Base-by-base conservation (phyloP, 306 rosid genomes). In the Ceratonia siliqua region DNA sequence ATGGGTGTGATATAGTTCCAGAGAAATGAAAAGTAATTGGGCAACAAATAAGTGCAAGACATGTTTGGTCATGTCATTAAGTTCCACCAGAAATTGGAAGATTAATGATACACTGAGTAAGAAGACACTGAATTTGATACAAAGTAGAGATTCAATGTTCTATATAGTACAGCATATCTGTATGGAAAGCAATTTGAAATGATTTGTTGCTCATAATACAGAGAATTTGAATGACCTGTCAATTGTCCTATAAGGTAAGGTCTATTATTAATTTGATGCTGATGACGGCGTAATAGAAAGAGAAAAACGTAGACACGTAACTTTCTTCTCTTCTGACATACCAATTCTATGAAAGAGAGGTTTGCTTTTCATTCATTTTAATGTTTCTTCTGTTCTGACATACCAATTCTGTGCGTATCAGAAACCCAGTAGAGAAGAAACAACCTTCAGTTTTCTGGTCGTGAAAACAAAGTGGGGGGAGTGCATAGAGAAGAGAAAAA, bases 381-480 rank as follows among this genome's bases (percentile, higher is more conserved):
- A n/a, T n/a, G n/a, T n/a, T n/a, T n/a, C n/a, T n/a, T n/a, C n/a
- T n/a, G n/a, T n/a, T n/a, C n/a, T n/a, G n/a, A n/a, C n/a, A n/a
- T n/a, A n/a, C n/a, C n/a, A n/a, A n/a, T n/a, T 78, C 77, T 75
- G 43, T 78, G 25, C 5, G 5, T 52, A 49, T 21, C 11, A 78
- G 87, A 58, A 79, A 84, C 79, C 84, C 69, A 41, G 27, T 53
- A 66, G 75, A 67, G 82, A 85, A 88, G 87, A 77, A 79, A 81
- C 75, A 79, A 83, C 54, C 81, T 54, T 59, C 27, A 43, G 42
- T 27, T n/a, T n/a, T n/a, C n/a, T n/a, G n/a, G n/a, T n/a, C n/a
- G n/a, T n/a, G n/a, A n/a, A 72, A 72, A 33, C 46, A n/a, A 8
- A 22, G 64, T 30, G 13, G 35, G 27, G 28, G 70, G 54, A 69